Base-by-base conservation (phyloP, 2,329 filamentous ascomycete genomes). In the Aspergillus neotritici region DNA sequence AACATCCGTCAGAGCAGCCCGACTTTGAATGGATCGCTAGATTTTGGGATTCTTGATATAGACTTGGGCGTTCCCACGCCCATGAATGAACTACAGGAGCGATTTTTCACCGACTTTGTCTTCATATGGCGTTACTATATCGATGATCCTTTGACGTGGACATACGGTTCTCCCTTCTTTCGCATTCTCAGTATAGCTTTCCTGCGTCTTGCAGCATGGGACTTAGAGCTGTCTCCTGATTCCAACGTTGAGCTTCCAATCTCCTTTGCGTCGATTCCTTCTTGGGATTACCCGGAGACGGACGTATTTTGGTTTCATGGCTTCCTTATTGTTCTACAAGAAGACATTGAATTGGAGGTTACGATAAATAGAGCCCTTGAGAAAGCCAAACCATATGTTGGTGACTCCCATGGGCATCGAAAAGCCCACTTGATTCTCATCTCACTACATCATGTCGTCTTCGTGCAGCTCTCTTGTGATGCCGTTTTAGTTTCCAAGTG, bases 31-130 rank as follows among this genome's bases (percentile, higher is more conserved):
- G 16, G 17, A 30, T n/a, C 25, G 25, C 28, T 31, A 11, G 30
- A 31, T 7, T 47, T 25, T 40, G 48, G 43, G 21, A 39, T 34
- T 11, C 41, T 56, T 46, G 35, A 46, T 42, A 50, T 57, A 8
- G 29, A 50, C 11, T 40, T 52, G 43, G 53, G 39, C 6, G 28
- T 38, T 0, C 56, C 57, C 11, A 54, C 53, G 13, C 32, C 51
- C 9, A 44, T 60, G 44, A 61, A 57, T 31, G 57, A 58, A 48
- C 43, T 60, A 12, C 57, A 62, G 41, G 53, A 46, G 32, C 48
- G 39, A 38, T 41, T 60, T 16, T 60, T 51, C 35, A 49, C 44
- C 5, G 50, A 60, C 29, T 53, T 57, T 25, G 37, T 52, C 25
- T 58, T 54, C 44, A 3, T 50, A 33, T 60, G 53, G 57, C 44